Conservation (phyloP, 2,329 filamentous ascomycete genomes). For the Microdochium bolleyi region DNA sequence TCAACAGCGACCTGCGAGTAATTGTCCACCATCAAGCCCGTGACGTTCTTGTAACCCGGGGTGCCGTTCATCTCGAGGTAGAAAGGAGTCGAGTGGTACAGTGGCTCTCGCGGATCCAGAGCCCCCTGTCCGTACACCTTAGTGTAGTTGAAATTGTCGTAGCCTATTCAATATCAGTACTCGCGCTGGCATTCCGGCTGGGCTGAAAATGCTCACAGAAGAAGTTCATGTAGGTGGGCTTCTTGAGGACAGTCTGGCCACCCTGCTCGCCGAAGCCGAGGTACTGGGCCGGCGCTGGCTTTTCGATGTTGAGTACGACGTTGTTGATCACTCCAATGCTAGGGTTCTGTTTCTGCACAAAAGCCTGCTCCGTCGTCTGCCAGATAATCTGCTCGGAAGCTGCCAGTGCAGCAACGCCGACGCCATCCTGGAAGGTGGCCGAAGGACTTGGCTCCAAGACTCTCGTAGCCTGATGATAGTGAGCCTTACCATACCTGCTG, state of each 20-base stretch:
- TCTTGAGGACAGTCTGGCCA: constrained; percentile 23
- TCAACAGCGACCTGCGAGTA: constrained; percentile 28
- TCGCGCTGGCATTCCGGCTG: too few species aligned
- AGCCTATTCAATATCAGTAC: too few species aligned
- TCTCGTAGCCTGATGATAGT: not conserved
- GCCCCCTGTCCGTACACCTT: constrained; percentile 24
- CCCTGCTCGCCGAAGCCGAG: constrained; percentile 27
- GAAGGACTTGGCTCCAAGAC: not conserved
- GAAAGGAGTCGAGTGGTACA: constrained; percentile 24
- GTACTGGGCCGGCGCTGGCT: constrained; percentile 19
- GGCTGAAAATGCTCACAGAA: constrained; percentile 14
- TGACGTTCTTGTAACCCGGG: constrained; percentile 12
- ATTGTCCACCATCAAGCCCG: constrained; percentile 24
- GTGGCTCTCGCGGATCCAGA: constrained; percentile 18
- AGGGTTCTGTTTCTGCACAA: not conserved
- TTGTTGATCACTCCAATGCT: not conserved
- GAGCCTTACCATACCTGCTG: not conserved
- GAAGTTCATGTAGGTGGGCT: constrained; percentile 24
- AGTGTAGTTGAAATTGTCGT: constrained; percentile 25
- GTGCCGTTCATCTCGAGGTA: constrained; percentile 22
- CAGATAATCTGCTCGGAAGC: not conserved
- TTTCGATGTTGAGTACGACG: not conserved
- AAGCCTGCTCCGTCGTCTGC: not conserved
- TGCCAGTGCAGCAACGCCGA: not conserved
- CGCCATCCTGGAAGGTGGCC: not conserved